These are phyloP conservation scores for Candida gorgasii DNA, from an alignment of 805 yeast genomes.

Conservation along the genomic window DNA sequence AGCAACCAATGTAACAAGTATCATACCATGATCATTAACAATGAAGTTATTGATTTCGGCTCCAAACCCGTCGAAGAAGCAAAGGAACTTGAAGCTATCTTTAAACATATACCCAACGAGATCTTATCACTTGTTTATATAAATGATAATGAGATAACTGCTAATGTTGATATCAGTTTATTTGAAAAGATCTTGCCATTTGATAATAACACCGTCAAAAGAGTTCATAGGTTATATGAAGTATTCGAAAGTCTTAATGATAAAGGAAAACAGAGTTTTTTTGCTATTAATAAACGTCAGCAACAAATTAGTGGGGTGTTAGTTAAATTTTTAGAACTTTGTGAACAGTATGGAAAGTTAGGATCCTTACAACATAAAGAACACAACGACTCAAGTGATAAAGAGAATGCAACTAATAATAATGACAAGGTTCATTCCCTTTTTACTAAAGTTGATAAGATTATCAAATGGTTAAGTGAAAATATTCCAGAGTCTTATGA, in stretches of 20 bases:
- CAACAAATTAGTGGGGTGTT: conserved; percentile 56
- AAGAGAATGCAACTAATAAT: not conserved
- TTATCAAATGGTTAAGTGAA: conserved; percentile 60
- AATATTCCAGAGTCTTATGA: conserved; percentile 55
- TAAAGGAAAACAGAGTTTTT: conserved; percentile 62
- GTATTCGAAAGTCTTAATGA: conserved; percentile 52
- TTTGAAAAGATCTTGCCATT: conserved; percentile 64
- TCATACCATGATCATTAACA: conserved; percentile 18
- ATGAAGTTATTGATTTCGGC: conserved; percentile 33
- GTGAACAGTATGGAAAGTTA: conserved; percentile 39
- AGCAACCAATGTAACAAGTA: conserved; percentile 58
- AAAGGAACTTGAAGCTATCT: conserved; percentile 32
- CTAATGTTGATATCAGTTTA: conserved; percentile 60
- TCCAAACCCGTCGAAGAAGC: conserved; percentile 22
- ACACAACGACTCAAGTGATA: conserved; percentile 19
- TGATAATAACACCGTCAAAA: conserved; percentile 40
- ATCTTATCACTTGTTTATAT: conserved; percentile 69
- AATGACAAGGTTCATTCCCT: not conserved
- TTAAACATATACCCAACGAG: conserved; percentile 59
- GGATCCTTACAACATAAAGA: conserved; percentile 20
- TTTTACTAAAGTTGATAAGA: conserved; percentile 47
- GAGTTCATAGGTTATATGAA: conserved; percentile 56
- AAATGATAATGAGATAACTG: conserved; percentile 66
- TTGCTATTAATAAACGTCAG: conserved; percentile 71
- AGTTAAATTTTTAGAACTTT: conserved; percentile 46